Percentiles rank a stretch among this genome's conserved stretches.
phyloP scores from a whole-genome alignment of 2,329 filamentous ascomycete species.

The Lecanosticta acicola region DNA sequence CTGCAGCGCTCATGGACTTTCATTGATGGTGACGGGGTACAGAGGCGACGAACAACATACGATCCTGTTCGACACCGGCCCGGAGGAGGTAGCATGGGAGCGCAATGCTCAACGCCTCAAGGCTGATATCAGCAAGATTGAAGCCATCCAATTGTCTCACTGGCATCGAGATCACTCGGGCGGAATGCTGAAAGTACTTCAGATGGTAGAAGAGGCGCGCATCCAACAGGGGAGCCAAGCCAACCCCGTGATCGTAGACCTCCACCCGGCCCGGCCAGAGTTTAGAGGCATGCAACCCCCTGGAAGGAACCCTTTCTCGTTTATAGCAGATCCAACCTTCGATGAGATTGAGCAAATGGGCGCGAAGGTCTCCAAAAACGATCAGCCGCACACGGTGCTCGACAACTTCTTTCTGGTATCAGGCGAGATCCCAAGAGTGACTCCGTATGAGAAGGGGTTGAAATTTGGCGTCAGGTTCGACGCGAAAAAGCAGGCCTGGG shows the following conservation, averaged over 20 bases:
- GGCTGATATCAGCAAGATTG: conserved; percentile 19
- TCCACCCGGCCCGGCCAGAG: conserved; percentile 24
- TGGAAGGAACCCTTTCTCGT: conserved; percentile 12
- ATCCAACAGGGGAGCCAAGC: not conserved
- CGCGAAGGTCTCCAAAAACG: conserved; percentile 20
- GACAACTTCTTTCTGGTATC: conserved; percentile 22
- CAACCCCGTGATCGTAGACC: conserved; percentile 18
- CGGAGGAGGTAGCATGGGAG: conserved; percentile 24
- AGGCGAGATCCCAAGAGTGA: conserved; percentile 26
- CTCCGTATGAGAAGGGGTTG: conserved; percentile 24
- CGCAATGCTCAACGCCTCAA: conserved; percentile 22
- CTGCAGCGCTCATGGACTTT: conserved; percentile 27
- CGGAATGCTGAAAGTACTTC: conserved; percentile 23
- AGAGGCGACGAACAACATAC: conserved; percentile 18
- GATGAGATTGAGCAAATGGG: conserved; percentile 24
- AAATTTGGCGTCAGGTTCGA: conserved; percentile 20
- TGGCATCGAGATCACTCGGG: conserved; percentile 29
- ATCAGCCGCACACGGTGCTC: conserved; percentile 21
- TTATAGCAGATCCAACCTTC: conserved; percentile 26
- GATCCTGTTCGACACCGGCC: conserved; percentile 27
- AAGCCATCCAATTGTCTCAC: conserved; percentile 24
- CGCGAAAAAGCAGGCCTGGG: conserved; percentile 15
- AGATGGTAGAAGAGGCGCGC: conserved; percentile 20
- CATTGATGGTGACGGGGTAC: conserved; percentile 25
- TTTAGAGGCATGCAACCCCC: conserved; percentile 21